phyloP scores from a whole-genome alignment of 2,329 filamentous ascomycete species.

The Exophiala phaeomuriformis region DNA sequence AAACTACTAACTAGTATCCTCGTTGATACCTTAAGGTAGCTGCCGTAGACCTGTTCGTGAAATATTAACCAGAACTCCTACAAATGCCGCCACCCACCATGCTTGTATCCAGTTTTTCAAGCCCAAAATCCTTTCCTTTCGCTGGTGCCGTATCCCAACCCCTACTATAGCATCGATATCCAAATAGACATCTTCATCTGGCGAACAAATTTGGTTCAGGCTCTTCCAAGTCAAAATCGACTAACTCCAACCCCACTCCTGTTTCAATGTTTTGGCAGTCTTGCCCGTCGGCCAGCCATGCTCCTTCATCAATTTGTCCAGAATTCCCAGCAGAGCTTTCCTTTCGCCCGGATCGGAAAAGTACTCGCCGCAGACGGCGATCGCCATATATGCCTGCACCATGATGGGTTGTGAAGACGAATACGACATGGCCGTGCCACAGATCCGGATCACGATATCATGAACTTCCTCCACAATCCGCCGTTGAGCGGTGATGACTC shows the following conservation, averaged over 20 bases:
- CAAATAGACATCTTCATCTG: not conserved
- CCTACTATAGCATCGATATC: not conserved
- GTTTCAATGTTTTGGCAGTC: constrained; percentile 43
- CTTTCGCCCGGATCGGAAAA: constrained; percentile 22
- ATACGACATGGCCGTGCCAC: constrained; percentile 54
- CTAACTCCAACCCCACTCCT: constrained; percentile 40
- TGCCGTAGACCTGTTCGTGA: no score
- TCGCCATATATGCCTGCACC: constrained; percentile 34
- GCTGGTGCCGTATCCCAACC: no score
- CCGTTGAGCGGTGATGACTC: constrained; percentile 13
- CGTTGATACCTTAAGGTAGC: no score
- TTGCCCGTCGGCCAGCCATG: constrained; percentile 48
- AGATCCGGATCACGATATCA: constrained; percentile 46
- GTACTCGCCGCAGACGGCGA: constrained; percentile 23
- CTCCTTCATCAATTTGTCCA: constrained; percentile 43
- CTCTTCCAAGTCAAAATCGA: not conserved
- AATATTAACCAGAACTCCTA: not conserved
- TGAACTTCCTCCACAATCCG: constrained; percentile 29
- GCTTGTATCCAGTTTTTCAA: not conserved
- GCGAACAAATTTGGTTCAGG: not conserved
- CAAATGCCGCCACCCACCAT: not conserved
- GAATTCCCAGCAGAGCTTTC: constrained; percentile 17
- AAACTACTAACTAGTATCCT: no score
- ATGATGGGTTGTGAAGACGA: constrained; percentile 49
- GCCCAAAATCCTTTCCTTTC: no score